phyloP scores from a whole-genome alignment of 345 rosid species.

The Cardamine occulta region DNA sequence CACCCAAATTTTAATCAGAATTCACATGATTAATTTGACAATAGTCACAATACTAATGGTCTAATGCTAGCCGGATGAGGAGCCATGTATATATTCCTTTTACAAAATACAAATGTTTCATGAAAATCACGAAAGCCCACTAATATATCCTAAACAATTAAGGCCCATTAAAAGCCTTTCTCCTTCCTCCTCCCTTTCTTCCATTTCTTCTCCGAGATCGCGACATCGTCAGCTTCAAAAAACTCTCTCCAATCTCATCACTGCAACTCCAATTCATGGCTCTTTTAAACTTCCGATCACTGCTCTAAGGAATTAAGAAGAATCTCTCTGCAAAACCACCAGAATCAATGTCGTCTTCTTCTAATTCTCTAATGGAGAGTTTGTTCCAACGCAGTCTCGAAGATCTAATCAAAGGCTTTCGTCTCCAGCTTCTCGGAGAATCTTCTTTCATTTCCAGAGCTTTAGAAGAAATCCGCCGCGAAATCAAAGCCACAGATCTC shows the following conservation, averaged over 20 bases:
- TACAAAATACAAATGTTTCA: background rate
- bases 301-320: background rate
- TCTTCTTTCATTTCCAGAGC: slow-evolving; percentile 66
- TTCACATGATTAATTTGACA: background rate
- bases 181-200: background rate
- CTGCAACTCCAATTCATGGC: slow-evolving; percentile 21
- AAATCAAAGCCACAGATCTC: slow-evolving; percentile 78
- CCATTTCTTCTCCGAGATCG: slow-evolving; percentile 13
- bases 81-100: too few species aligned
- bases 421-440: slow-evolving; percentile 65
- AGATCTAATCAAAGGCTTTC: slow-evolving; percentile 78
- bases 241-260: background rate
- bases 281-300: background rate
- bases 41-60: background rate
- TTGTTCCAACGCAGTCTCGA: slow-evolving; percentile 85
- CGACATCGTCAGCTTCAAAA: slow-evolving; percentile 3
- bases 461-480: slow-evolving; percentile 79
- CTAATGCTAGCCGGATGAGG: too few species aligned
- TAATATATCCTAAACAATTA: background rate
- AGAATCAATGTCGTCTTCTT: slow-evolving; percentile 59
- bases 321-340: background rate
- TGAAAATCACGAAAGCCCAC: background rate
- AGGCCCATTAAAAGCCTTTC: slow-evolving; percentile 8
- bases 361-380: slow-evolving; percentile 68
- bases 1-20: background rate